phyloP scores from a whole-genome alignment of 108 stramenopile species.

The Nitzschia sp. region DNA sequence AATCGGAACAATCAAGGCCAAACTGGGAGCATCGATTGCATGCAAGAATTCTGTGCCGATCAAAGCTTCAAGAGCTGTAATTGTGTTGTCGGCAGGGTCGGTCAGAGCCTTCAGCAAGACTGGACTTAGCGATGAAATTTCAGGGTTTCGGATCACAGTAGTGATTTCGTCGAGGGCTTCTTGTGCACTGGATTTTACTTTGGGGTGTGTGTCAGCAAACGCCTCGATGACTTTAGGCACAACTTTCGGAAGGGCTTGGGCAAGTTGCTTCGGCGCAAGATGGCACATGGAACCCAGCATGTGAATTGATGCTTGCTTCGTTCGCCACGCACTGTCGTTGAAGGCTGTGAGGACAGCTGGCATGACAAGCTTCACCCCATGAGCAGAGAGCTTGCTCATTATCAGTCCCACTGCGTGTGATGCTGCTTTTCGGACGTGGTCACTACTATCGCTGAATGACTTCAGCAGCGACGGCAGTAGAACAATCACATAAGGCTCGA shows the following conservation, averaged over 20 bases:
- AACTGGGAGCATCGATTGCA: constrained; percentile 97
- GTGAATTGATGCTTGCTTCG: constrained; percentile 95
- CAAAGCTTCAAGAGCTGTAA: constrained; percentile 78
- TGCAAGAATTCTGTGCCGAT: constrained; percentile 94
- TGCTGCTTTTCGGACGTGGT: constrained; percentile 71
- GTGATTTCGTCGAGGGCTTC: constrained; percentile 94
- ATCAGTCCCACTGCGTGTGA: constrained; percentile 47
- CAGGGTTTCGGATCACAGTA: constrained; percentile 96
- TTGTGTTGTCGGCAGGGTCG: constrained; percentile 84
- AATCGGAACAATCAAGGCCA: constrained; percentile 97
- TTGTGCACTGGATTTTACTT: constrained; percentile 91
- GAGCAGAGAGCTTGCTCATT: constrained; percentile 92
- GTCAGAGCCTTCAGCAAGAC: constrained; percentile 88
- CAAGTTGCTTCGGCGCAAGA: constrained; percentile 84
- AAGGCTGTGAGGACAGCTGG: constrained; percentile 94
- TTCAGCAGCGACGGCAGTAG: constrained; percentile 94
- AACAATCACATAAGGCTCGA: constrained; percentile 98
- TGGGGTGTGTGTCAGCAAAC: constrained; percentile 96
- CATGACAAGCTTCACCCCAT: constrained; percentile 97
- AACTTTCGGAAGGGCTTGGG: constrained; percentile 92
- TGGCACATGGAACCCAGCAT: constrained; percentile 81
- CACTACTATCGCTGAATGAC: constrained; percentile 91
- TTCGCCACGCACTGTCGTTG: constrained; percentile 95
- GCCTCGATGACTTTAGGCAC: constrained; percentile 97
- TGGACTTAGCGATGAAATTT: constrained; percentile 82